Evolutionary conservation across 2,329 filamentous ascomycete genomes (phyloP).

Genomic region (Coleophoma cylindrospora): DNA sequence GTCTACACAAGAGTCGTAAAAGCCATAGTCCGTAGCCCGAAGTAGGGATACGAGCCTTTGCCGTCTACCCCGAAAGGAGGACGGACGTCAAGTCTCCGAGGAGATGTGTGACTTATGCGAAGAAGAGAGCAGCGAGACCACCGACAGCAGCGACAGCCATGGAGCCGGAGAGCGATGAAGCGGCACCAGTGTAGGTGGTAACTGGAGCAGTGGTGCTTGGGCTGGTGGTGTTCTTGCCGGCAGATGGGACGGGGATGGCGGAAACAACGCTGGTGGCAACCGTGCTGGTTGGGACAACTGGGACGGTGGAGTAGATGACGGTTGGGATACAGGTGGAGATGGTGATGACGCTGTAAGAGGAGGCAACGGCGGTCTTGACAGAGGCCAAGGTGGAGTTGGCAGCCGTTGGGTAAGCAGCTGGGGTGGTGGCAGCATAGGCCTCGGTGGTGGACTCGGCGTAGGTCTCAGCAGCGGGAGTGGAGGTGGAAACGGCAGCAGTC

Average conservation of each 20-base stretch:
- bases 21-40: slow-evolving; percentile 17
- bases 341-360: slow-evolving; percentile 17
- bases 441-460: slow-evolving; percentile 18
- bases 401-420: no score
- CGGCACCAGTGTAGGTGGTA: slow-evolving; percentile 19
- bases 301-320: slow-evolving; percentile 17
- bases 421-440: slow-evolving; percentile 24
- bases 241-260: slow-evolving; percentile 10
- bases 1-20: slow-evolving; percentile 16
- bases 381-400: neutral
- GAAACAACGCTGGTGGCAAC: slow-evolving; percentile 8
- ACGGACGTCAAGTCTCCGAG: slow-evolving; percentile 17
- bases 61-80: neutral
- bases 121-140: slow-evolving; percentile 22
- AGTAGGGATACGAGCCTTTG: no score
- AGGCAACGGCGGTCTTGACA: slow-evolving; percentile 14
- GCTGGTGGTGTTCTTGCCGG: slow-evolving; percentile 8
- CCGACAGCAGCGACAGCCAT: slow-evolving; percentile 23
- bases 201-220: slow-evolving; percentile 11
- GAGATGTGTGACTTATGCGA: slow-evolving; percentile 24
- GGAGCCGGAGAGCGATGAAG: slow-evolving; percentile 23
- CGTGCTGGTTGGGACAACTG: slow-evolving; percentile 17
- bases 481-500: neutral
- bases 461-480: no score
- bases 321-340: slow-evolving; percentile 18